phyloP scores from a whole-genome alignment of 495 filamentous ascomycete genomes.

The Neurospora discreta region DNA sequence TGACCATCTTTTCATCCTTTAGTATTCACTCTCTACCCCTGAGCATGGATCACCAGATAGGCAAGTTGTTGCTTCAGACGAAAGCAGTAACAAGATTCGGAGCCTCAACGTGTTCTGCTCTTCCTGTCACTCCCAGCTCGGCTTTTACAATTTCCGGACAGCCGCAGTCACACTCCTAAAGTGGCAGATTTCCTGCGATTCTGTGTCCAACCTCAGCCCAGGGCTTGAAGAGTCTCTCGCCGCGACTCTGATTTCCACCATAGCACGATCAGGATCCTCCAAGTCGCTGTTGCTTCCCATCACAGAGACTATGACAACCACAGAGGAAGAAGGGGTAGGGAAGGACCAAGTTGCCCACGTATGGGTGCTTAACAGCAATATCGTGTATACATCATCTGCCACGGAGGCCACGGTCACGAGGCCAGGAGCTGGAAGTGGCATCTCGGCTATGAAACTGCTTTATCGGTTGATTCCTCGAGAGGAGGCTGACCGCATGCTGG shows the following conservation, averaged over 20 bases:
- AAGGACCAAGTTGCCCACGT: conserved; percentile 28
- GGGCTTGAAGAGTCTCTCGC: conserved; percentile 34
- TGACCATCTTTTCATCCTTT: conserved; percentile 6
- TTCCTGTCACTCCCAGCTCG: conserved; percentile 30
- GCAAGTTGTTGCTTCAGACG: conserved; percentile 2
- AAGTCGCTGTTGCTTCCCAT: conserved; percentile 37
- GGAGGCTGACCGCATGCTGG: conserved; percentile 44
- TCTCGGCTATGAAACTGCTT: conserved; percentile 55
- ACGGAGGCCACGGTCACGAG: conserved; percentile 13
- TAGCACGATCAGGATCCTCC: conserved; percentile 36
- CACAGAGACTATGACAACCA: conserved; percentile 2
- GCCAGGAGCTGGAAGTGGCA: conserved; percentile 7
- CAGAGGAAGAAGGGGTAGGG: not conserved
- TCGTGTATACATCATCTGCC: conserved; percentile 46
- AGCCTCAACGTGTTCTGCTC: conserved; percentile 30
- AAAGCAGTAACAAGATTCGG: not conserved
- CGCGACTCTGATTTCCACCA: conserved; percentile 34
- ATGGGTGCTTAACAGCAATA: conserved; percentile 64
- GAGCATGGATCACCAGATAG: conserved; percentile 9
- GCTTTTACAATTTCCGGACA: conserved; percentile 41
- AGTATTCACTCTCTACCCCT: conserved; percentile 16
- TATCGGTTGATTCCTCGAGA: conserved; percentile 35
- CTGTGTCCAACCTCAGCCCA: conserved; percentile 11
- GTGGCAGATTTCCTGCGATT: conserved; percentile 25
- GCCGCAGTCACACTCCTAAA: conserved; percentile 26